Evolutionary conservation across 2,329 filamentous ascomycete genomes (phyloP).

Genomic region (Fusarium oligoseptatum): DNA sequence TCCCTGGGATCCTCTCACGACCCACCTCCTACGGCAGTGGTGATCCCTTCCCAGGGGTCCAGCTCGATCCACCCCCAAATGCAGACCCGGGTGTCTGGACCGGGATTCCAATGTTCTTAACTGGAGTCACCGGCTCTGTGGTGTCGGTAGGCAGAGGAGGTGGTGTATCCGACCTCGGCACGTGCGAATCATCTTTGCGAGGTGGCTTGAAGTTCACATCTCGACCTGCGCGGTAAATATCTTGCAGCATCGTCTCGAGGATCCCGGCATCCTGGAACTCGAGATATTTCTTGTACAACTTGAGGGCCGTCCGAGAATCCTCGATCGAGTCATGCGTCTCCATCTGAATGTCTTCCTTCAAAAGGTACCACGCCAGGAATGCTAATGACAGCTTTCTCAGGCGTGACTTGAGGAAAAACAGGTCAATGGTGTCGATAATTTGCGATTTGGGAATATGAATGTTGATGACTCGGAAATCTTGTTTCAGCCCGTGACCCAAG

Average conservation of each 20-base stretch:
- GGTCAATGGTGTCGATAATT: conserved; percentile 92
- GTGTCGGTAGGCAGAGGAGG: conserved; percentile 62
- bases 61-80: conserved; percentile 56
- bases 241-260: conserved; percentile 84
- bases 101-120: conserved; percentile 52
- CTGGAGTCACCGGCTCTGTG: conserved; percentile 62
- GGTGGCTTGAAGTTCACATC: conserved; percentile 66
- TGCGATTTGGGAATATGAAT: conserved; percentile 93
- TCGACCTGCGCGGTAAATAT: conserved; percentile 76
- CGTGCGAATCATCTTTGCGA: conserved; percentile 59
- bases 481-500: conserved; percentile 91
- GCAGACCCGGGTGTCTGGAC: conserved; percentile 52
- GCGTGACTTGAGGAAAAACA: conserved; percentile 86
- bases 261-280: conserved; percentile 91
- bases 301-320: conserved; percentile 90
- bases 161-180: conserved; percentile 67
- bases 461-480: conserved; percentile 98
- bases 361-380: conserved; percentile 90
- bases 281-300: conserved; percentile 88
- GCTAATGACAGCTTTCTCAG: conserved; percentile 90
- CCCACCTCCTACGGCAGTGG: conserved; percentile 48
- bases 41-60: conserved; percentile 63
- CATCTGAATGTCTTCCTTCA: conserved; percentile 94
- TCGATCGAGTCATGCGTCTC: conserved; percentile 96
- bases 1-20: background rate